Evolutionary conservation across 1,284 basidiomycete species (phyloP).

Genomic region (Sanghuangporus sanghuang): DNA sequence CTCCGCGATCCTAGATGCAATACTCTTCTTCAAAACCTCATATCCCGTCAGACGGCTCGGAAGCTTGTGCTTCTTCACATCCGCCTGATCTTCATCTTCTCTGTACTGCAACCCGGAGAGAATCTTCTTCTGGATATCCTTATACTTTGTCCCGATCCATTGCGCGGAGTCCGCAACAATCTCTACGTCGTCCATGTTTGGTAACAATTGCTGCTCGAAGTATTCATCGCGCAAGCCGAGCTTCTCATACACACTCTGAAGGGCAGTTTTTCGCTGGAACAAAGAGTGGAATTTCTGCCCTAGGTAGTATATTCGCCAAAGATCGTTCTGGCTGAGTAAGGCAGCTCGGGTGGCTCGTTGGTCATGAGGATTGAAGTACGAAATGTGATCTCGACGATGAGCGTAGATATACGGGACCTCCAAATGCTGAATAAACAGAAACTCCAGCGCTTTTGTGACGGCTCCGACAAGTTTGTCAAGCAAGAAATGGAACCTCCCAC

Average conservation of each 20-base stretch:
- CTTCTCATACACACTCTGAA: constrained; percentile 61
- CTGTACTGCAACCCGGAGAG: constrained; percentile 58
- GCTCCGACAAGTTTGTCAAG: constrained; percentile 72
- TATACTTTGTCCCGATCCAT: constrained; percentile 87
- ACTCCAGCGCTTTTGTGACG: constrained; percentile 76
- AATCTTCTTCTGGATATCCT: constrained; percentile 68
- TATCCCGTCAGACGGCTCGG: constrained; percentile 86
- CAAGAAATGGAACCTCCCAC: constrained; percentile 54
- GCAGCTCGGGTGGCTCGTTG: constrained; percentile 47
- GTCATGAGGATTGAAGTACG: constrained; percentile 64
- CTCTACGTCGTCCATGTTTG: constrained; percentile 74
- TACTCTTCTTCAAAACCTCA: constrained; percentile 77
- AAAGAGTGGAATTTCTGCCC: constrained; percentile 87
- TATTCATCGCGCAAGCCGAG: constrained; percentile 65
- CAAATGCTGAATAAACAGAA: constrained; percentile 82
- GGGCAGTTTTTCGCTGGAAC: constrained; percentile 62
- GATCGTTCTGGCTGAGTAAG: constrained; percentile 71
- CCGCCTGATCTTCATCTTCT: constrained; percentile 54
- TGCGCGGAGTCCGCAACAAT: constrained; percentile 89
- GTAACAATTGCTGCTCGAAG: constrained; percentile 61
- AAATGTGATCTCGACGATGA: constrained; percentile 89
- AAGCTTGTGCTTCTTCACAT: constrained; percentile 67
- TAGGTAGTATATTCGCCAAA: constrained; percentile 85
- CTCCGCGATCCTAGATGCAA: constrained; percentile 72
- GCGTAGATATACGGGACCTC: constrained; percentile 96